phyloP scores from a whole-genome alignment of 2,329 filamentous ascomycete genomes.

The Corinectria fuckeliana region DNA sequence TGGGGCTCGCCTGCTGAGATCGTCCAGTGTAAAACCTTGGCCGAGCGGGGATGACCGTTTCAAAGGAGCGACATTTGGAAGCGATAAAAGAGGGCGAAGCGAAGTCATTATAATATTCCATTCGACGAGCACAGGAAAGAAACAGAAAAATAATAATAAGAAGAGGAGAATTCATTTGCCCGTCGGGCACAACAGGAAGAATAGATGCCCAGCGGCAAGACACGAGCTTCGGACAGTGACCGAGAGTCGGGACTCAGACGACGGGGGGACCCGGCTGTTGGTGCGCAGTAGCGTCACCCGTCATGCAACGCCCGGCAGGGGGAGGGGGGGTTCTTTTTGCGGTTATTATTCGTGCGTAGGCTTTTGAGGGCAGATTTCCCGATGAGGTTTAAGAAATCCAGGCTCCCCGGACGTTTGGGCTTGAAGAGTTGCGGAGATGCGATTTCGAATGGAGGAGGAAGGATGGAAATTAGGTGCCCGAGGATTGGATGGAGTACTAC shows the following conservation, averaged over 20 bases:
- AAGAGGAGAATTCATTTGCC: conserved; percentile 14
- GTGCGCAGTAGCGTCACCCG: conserved; percentile 20
- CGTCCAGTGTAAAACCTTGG: conserved; percentile 15
- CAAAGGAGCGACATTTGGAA: background rate
- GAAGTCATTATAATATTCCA: background rate
- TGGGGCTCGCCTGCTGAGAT: conserved; percentile 7
- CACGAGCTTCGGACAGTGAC: conserved; percentile 37
- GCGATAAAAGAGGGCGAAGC: background rate
- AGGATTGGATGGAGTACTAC: background rate
- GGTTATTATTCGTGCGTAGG: too few species aligned
- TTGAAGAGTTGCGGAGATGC: background rate
- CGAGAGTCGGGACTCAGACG: conserved; percentile 33
- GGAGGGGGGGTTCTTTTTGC: conserved; percentile 1
- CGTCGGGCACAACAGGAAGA: conserved; percentile 15
- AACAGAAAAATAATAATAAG: conserved; percentile 21
- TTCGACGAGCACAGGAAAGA: background rate
- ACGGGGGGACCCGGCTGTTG: conserved; percentile 29
- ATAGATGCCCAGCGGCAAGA: conserved; percentile 31
- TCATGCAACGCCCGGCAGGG: conserved; percentile 27
- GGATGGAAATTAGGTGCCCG: background rate
- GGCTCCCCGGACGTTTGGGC: conserved; percentile 11
- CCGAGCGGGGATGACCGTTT: background rate
- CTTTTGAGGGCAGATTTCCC: conserved; percentile 9
- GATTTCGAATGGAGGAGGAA: background rate
- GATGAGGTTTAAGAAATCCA: conserved; percentile 20